Conservation (phyloP, 2,329 filamentous ascomycete species). For the Paecilomyces variotii region DNA sequence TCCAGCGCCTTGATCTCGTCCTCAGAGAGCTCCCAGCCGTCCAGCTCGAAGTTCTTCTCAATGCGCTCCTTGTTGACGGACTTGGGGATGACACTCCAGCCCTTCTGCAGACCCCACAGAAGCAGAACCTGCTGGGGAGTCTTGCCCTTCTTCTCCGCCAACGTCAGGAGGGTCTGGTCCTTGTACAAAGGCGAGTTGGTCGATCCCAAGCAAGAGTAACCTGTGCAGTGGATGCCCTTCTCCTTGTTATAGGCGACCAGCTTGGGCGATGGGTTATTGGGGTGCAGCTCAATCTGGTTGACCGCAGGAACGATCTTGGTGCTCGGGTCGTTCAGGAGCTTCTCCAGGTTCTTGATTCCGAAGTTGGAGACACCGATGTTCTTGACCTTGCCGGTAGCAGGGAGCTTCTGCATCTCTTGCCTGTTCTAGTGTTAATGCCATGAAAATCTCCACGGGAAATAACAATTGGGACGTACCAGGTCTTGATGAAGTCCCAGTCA, state of each 20-base stretch:
- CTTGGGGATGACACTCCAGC: slow-evolving; percentile 80
- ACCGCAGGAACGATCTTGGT: slow-evolving; percentile 43
- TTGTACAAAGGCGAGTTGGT: slow-evolving; percentile 48
- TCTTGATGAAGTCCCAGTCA: slow-evolving; percentile 78
- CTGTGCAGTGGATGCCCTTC: slow-evolving; percentile 48
- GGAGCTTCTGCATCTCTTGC: slow-evolving; percentile 39
- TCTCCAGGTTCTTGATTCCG: slow-evolving; percentile 70
- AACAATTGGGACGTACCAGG: slow-evolving; percentile 43
- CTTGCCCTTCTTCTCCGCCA: slow-evolving; percentile 50
- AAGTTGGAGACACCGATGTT: slow-evolving; percentile 88
- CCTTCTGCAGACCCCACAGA: slow-evolving; percentile 72
- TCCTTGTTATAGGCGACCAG: slow-evolving; percentile 44
- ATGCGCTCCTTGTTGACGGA: slow-evolving; percentile 67
- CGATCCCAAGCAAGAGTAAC: slow-evolving; percentile 50
- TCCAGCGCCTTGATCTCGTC: slow-evolving; percentile 65
- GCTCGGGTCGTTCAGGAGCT: slow-evolving; percentile 60
- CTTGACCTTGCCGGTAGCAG: slow-evolving; percentile 53
- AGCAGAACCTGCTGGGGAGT: slow-evolving; percentile 47
- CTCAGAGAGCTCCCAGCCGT: slow-evolving; percentile 64
- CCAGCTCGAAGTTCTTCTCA: slow-evolving; percentile 65
- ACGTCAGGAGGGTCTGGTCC: slow-evolving; percentile 42
- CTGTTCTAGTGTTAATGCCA: slow-evolving; percentile 58
- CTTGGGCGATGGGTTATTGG: slow-evolving; percentile 62
- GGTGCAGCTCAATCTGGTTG: slow-evolving; percentile 49
- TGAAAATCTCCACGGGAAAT: slow-evolving; percentile 65